Percentiles rank a stretch among this genome's conserved stretches.
Conservation (phyloP, 805 yeast species). For the Kazachstania martiniae region DNA sequence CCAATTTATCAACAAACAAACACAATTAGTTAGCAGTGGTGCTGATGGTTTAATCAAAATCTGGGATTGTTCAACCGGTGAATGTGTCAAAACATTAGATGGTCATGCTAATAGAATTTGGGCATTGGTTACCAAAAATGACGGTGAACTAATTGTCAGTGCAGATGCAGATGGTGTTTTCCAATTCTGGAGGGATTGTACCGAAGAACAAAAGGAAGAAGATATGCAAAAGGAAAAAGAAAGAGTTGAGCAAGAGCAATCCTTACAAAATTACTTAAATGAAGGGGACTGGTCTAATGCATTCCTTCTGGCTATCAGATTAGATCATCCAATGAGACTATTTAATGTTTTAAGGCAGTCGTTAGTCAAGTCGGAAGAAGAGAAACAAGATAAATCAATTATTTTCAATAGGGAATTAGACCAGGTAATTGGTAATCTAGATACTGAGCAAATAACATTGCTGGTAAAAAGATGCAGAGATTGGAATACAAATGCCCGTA, state of each 20-base stretch:
- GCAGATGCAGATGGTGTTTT: constrained; percentile 96
- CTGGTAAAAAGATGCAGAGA: constrained; percentile 74
- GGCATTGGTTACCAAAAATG: constrained; percentile 63
- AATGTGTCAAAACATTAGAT: constrained; percentile 74
- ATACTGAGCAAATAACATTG: constrained; percentile 44
- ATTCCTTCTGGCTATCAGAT: constrained; percentile 68
- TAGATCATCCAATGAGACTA: constrained; percentile 84
- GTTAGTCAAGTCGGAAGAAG: constrained; percentile 34
- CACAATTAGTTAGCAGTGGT: constrained; percentile 63
- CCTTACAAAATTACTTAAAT: constrained; percentile 61
- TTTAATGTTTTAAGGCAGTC: constrained; percentile 64
- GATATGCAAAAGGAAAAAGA: constrained; percentile 40
- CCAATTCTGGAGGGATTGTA: constrained; percentile 80
- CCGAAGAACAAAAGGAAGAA: constrained; percentile 54
- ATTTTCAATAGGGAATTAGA: constrained; percentile 45
- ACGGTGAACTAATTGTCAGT: constrained; percentile 59
- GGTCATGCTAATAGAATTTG: constrained; percentile 92
- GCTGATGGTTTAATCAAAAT: constrained; percentile 92
- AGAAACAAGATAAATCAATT: constrained; percentile 17
- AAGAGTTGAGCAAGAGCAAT: constrained; percentile 80
- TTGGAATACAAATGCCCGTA: constrained; percentile 87
- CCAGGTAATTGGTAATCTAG: constrained; percentile 44
- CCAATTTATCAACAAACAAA: constrained; percentile 52
- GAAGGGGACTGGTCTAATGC: constrained; percentile 82
- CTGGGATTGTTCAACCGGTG: constrained; percentile 76